phyloP scores from a whole-genome alignment of 306 rosid genomes.

The Cicer judaicum region DNA sequence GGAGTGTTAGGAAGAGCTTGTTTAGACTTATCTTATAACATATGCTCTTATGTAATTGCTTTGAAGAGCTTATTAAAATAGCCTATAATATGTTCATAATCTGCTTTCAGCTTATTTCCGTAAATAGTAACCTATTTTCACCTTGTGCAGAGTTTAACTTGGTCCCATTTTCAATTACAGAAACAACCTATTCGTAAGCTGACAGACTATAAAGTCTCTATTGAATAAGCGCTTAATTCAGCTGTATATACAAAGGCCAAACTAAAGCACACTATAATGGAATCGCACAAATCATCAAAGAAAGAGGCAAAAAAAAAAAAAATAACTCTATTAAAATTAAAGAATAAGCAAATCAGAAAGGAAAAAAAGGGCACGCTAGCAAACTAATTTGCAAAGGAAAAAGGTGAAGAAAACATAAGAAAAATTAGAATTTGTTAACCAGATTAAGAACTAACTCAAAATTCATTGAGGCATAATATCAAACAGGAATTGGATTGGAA shows the following conservation, averaged over 20 bases:
- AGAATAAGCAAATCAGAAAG: conserved; percentile 30
- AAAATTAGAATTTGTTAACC: conserved; percentile 14
- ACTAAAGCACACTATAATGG: conserved; percentile 13
- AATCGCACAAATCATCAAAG: conserved; percentile 37
- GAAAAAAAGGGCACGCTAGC: conserved; percentile 9
- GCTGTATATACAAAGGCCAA: not conserved
- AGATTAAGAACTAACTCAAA: conserved; percentile 13
- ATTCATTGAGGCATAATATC: conserved; percentile 38
- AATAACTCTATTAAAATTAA: not conserved
- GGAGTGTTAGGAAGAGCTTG: not conserved
- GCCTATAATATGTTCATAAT: not conserved
- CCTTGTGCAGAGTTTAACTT: not conserved
- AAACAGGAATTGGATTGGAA: conserved; percentile 33
- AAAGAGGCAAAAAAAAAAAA: conserved; percentile 30
- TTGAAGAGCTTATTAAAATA: not conserved
- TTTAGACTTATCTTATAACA: not conserved
- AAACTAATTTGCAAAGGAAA: conserved; percentile 14
- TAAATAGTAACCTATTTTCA: not conserved
- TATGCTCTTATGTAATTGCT: not conserved
- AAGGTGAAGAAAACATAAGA: not conserved
- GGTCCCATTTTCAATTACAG: not conserved
- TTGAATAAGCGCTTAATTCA: not conserved
- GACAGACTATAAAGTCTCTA: not conserved
- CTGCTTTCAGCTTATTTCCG: not conserved
- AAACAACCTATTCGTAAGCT: not conserved